Conservation (phyloP, 2,329 filamentous ascomycete species). For the Ophiostoma piceae region DNA sequence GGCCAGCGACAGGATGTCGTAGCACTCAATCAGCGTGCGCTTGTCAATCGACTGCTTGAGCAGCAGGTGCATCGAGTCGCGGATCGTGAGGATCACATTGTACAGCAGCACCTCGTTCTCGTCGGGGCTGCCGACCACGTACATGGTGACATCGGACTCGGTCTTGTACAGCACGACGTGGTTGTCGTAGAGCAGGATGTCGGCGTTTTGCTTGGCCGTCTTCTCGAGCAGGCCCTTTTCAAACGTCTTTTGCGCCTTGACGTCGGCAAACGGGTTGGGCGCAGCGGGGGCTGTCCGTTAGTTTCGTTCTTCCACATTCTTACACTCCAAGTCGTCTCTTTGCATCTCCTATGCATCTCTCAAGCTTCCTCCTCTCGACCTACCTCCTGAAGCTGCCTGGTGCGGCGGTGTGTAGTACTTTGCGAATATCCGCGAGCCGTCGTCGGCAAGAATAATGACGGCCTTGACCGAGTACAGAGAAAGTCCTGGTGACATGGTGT, state of each 20-base stretch:
- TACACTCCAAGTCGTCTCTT: too few species aligned
- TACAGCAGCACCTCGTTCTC: slow-evolving; percentile 98
- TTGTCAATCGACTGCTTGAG: slow-evolving; percentile 98
- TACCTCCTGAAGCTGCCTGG: slow-evolving; percentile 31
- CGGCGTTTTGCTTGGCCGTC: slow-evolving; percentile 87
- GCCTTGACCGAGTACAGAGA: slow-evolving; percentile 31
- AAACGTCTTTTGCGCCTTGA: slow-evolving; percentile 93
- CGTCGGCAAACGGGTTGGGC: slow-evolving; percentile 65
- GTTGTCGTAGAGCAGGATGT: slow-evolving; percentile 97
- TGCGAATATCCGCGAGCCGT: slow-evolving; percentile 84
- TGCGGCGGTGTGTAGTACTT: slow-evolving; percentile 79
- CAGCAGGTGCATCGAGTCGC: slow-evolving; percentile 83
- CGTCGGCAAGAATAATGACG: slow-evolving; percentile 65
- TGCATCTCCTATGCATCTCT: not conserved
- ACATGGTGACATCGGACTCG: slow-evolving; percentile 92
- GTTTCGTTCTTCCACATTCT: not conserved
- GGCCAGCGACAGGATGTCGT: slow-evolving; percentile 87
- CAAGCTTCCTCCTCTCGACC: slow-evolving; percentile 10
- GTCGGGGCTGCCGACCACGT: slow-evolving; percentile 82
- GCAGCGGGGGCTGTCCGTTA: slow-evolving; percentile 11
- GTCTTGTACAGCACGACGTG: slow-evolving; percentile 95
- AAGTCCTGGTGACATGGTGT: slow-evolving; percentile 29
- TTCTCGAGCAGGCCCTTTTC: slow-evolving; percentile 95
- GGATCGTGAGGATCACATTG: slow-evolving; percentile 84
- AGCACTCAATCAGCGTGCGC: slow-evolving; percentile 96